Base-by-base conservation (phyloP, 2,329 filamentous ascomycete genomes). In the Scedosporium aurantiacum region DNA sequence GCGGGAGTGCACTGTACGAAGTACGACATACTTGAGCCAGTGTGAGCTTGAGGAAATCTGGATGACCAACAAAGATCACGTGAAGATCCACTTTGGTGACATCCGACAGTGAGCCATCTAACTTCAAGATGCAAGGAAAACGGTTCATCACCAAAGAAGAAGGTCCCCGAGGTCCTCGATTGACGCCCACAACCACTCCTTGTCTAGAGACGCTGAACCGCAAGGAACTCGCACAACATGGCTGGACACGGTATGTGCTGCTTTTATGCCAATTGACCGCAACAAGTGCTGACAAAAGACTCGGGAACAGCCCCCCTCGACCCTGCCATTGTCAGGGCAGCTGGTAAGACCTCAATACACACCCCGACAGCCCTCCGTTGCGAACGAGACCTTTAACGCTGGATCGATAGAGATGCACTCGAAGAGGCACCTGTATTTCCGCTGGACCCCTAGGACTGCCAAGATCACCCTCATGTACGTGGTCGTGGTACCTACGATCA, bases 391-490 rank as follows among this genome's bases (percentile, higher is more conserved):
- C 27, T 41, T 47, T 56, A 6, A 23, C 25, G 21, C 8, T 12
- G 16, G 14, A 8, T 21, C 8, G 4, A 21, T 32, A 96, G 92
- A 88, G 73, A 89, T 97, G 85, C 84, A 82, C 70, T 79, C 83
- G 70, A 91, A 90, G 79, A 88, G 94, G 67, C 88, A 92, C 83
- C 91, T 91, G 78, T 96, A 90, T 83, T 99, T 97, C 83, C 84
- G 91, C 75, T 97, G 91, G 90, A 97, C 89, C 41, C 83, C 85
- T 60, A 82, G 89, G 70, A 96, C 91, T 55, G 91, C 90, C 32
- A 85, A 84, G 77, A 75, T 97, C 70, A 86, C 87, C 4, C 84
- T 97, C 71, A 79, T 87, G 65, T 97, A 93, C 75, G 82, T 88
- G 63, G 77, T 86, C 40, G 77, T 87, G 60, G 82, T 97, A 52